A percentile compares a stretch with the other conserved stretches of the same genome.
These are phyloP conservation scores for Petrea volubilis DNA, from an alignment of 257 asterid species.

Conservation along the genomic window DNA sequence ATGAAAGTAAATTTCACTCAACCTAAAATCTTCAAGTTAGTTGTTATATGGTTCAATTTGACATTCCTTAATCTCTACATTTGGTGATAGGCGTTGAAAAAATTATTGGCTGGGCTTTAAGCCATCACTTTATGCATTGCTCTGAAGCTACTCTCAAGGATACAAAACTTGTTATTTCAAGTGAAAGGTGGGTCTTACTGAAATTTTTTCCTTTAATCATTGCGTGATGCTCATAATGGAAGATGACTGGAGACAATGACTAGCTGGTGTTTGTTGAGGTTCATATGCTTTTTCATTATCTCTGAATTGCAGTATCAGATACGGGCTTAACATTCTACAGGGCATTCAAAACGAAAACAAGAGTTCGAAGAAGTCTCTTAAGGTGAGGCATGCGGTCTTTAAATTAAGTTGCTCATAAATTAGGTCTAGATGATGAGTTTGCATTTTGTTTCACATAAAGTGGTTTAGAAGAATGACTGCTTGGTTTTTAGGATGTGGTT, in stretches of 20 bases:
- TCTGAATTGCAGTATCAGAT: conserved; percentile 53
- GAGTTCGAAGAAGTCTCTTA: conserved; percentile 73
- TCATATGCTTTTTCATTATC: conserved; percentile 30
- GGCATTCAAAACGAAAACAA: conserved; percentile 75
- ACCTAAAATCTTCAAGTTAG: conserved; percentile 21
- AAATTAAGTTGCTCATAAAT: conserved; percentile 15
- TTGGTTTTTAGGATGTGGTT: conserved; percentile 68
- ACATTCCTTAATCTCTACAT: conserved; percentile 25
- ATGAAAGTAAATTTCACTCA: conserved; percentile 62
- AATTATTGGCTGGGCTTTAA: conserved; percentile 81
- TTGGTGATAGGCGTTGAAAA: conserved; percentile 66
- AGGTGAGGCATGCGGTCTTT: conserved; percentile 36
- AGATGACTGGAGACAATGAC: neutral
- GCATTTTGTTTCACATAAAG: conserved; percentile 18
- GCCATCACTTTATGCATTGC: conserved; percentile 77
- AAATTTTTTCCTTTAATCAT: conserved; percentile 8
- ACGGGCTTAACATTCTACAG: conserved; percentile 74
- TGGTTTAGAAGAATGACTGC: conserved; percentile 14
- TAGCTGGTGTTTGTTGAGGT: conserved; percentile 6
- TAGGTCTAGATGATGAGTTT: conserved; percentile 6
- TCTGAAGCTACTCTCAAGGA: conserved; percentile 50
- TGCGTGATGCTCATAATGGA: neutral
- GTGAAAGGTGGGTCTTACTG: conserved; percentile 51
- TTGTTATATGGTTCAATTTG: conserved; percentile 7
- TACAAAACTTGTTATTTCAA: conserved; percentile 54